A percentile compares a stretch with the other conserved stretches of the same genome.
Evolutionary conservation across 1,284 basidiomycete species (phyloP).

Genomic region (Sphaerobolus stellatus): DNA sequence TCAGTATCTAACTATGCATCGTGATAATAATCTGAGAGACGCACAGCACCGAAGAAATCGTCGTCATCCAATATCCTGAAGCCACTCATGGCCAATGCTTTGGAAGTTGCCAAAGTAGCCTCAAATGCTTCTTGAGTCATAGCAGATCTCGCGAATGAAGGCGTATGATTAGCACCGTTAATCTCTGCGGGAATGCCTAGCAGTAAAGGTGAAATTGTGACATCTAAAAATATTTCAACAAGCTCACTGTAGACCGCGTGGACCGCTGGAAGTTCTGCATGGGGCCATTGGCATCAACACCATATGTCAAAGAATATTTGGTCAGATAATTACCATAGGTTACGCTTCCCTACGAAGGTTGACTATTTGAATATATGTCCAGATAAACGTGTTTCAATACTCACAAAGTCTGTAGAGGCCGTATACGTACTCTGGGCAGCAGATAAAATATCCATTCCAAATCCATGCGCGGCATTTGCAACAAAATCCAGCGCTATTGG

Average conservation of each 20-base stretch:
- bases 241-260: constrained; percentile 64
- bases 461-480: no score
- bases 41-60: constrained; percentile 52
- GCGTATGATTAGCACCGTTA: constrained; percentile 66
- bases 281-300: no score
- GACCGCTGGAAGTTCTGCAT: constrained; percentile 36
- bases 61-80: constrained; percentile 58
- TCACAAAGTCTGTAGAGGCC: no score
- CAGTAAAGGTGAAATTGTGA: constrained; percentile 7
- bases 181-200: constrained; percentile 65
- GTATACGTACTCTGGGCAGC: no score
- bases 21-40: no score
- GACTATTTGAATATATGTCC: no score
- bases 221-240: constrained; percentile 43
- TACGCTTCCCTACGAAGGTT: constrained; percentile 8
- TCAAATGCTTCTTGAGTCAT: constrained; percentile 60
- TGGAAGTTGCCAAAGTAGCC: constrained; percentile 54
- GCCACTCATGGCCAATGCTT: constrained; percentile 59
- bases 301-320: background rate
- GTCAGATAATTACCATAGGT: constrained; percentile 7
- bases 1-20: no score
- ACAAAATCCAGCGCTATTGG: no score
- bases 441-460: no score
- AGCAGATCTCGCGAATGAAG: constrained; percentile 60
- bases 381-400: no score